Percentiles rank a stretch among this genome's conserved stretches.
phyloP scores from a whole-genome alignment of 495 filamentous ascomycete species.

The Achaetomiella virescens region DNA sequence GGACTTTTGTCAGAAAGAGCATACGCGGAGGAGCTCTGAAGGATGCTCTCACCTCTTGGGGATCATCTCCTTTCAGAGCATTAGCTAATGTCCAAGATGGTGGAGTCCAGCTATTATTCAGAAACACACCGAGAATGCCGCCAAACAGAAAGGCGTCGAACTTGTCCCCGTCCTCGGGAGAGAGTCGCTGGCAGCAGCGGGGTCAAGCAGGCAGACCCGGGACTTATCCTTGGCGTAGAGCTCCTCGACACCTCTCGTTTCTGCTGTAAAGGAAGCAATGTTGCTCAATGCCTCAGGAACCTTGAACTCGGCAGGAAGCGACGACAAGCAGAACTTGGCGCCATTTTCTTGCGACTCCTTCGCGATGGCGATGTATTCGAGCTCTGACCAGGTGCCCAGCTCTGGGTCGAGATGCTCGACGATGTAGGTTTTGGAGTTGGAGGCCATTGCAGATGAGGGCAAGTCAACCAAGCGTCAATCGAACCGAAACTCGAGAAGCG shows the following conservation, averaged over 20 bases:
- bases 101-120: background rate
- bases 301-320: constrained; percentile 60
- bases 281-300: constrained; percentile 57
- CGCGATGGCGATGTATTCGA: constrained; percentile 86
- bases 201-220: constrained; percentile 84
- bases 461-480: background rate
- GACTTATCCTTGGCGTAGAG: constrained; percentile 57
- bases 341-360: constrained; percentile 64
- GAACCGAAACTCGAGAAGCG: background rate
- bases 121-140: constrained; percentile 76
- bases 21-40: background rate
- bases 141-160: constrained; percentile 96
- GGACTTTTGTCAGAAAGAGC: constrained; percentile 1
- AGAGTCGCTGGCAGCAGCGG: constrained; percentile 72
- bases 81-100: background rate
- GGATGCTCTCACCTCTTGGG: constrained; percentile 64
- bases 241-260: constrained; percentile 68
- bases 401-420: constrained; percentile 93
- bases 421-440: constrained; percentile 59
- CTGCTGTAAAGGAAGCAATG: constrained; percentile 56
- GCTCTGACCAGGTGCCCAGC: constrained; percentile 84
- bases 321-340: constrained; percentile 76
- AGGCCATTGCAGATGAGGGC: constrained; percentile 12
- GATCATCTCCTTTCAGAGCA: constrained; percentile 69
- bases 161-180: constrained; percentile 68